Conservation (phyloP, 345 rosid species). For the Conringia planisiliqua region DNA sequence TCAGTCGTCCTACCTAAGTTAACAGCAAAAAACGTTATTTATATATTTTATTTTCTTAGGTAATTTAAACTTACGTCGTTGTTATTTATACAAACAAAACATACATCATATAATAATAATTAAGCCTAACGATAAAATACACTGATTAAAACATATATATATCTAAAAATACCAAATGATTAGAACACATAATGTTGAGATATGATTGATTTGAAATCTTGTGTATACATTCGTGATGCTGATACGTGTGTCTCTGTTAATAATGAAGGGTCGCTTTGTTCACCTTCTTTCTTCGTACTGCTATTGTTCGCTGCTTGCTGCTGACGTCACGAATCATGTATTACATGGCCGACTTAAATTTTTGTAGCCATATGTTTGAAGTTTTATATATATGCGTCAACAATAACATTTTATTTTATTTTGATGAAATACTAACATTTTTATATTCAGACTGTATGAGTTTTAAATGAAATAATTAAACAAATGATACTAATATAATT, state of each 20-base stretch:
- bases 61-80: not conserved
- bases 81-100: not conserved
- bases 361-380: not conserved
- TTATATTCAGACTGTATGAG: not conserved
- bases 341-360: slow-evolving; percentile 14
- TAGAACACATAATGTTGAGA: slow-evolving; percentile 1
- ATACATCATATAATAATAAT: not conserved
- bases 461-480: not conserved
- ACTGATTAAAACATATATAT: not conserved
- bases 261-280: not conserved
- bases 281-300: not conserved
- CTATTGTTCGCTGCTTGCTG: not conserved
- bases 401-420: not conserved
- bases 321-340: not conserved
- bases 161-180: not conserved
- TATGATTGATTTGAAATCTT: slow-evolving; percentile 15
- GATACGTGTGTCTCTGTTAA: not conserved
- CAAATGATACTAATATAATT: not conserved
- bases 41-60: not conserved
- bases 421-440: not conserved
- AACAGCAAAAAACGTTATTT: not conserved
- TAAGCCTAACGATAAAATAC: not conserved
- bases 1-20: not conserved
- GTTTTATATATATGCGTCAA: not conserved
- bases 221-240: slow-evolving; percentile 1